A percentile compares a stretch with the other conserved stretches of the same genome.
These are phyloP conservation scores for Botrytis tulipae DNA, from an alignment of 2,329 filamentous ascomycete genomes.

Conservation along the genomic window DNA sequence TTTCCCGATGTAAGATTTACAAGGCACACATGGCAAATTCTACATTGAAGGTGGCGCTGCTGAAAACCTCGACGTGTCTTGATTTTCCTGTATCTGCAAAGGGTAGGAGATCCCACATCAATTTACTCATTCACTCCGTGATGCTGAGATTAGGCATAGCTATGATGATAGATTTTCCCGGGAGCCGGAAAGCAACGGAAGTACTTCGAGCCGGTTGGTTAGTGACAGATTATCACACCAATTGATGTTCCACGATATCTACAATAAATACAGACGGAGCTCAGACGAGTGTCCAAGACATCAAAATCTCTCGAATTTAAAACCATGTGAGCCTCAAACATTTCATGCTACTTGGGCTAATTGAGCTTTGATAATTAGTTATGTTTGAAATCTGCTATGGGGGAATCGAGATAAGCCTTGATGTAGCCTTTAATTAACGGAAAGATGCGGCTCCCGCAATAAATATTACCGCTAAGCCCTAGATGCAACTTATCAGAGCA, in stretches of 20 bases:
- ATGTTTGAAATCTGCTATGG: not conserved
- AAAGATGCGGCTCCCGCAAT: not conserved
- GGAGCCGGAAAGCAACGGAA: not conserved
- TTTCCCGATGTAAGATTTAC: too few species aligned
- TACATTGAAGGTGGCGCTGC: too few species aligned
- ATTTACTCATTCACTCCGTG: accelerated
- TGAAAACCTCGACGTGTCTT: not conserved
- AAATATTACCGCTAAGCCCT: too few species aligned
- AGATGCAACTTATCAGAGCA: not conserved
- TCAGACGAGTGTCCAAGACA: not conserved
- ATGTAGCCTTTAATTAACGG: not conserved
- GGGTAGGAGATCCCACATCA: too few species aligned
- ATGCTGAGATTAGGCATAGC: accelerated
- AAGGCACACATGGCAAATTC: not conserved
- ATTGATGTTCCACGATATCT: not conserved
- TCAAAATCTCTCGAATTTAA: not conserved
- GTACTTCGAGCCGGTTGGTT: not conserved
- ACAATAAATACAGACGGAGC: too few species aligned
- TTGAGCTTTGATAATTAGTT: not conserved
- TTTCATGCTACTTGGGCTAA: not conserved
- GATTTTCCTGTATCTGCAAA: not conserved
- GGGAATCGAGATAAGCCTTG: too few species aligned
- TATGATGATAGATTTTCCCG: not conserved
- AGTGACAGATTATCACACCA: not conserved
- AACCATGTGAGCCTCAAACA: not conserved